Base-by-base conservation (phyloP, 2,329 filamentous ascomycete genomes). In the Aspergillus sp. region DNA sequence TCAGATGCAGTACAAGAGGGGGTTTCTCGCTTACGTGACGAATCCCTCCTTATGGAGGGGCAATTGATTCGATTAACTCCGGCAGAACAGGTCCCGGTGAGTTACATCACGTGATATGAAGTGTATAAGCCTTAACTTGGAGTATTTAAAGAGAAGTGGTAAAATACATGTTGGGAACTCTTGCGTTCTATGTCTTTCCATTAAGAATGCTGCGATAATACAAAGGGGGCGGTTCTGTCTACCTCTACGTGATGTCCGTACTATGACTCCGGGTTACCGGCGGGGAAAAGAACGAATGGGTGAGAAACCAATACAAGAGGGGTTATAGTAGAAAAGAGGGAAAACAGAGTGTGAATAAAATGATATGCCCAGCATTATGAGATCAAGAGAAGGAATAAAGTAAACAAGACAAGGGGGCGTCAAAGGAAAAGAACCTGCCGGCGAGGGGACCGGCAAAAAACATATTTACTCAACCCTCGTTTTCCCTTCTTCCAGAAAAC, bases 401-500 rank as follows among this genome's bases (percentile, higher is more conserved):
- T 30, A 24, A 51, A 48, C 20, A 30, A 41, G 30, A 24, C 27
- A 30, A 30, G 9, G 27, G 27, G 27, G 8, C 27, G 27, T 11
- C 9, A 30, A 30, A 30, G 27, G 4, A 22, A 12, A 51, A 44
- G 22, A 20, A 24, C 12, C 56, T 60, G 39, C 52, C 59, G 42
- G 58, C 17, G 56, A 54, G 54, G 58, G 58, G 59, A 9, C 30
- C 44, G 4, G 27, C 11, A 13, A 39, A 13, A 39, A 42, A 24
- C 20, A 49, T 39, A 40, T 58, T 61, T 73, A 80, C 63, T 99
- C 95, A 70, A 96, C 96, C 73, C 95, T 90, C 84, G 97, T 99
- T 84, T 99, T 99, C 53, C 95, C 95, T 77, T 99, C 95, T 75
- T 99, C 95, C 54, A 96, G 86, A 66, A 89, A 95, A 33, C 91